Percentiles rank a stretch among this genome's conserved stretches.
phyloP scores from a whole-genome alignment of 2,329 filamentous ascomycete species.

The Diaporthe destruens region DNA sequence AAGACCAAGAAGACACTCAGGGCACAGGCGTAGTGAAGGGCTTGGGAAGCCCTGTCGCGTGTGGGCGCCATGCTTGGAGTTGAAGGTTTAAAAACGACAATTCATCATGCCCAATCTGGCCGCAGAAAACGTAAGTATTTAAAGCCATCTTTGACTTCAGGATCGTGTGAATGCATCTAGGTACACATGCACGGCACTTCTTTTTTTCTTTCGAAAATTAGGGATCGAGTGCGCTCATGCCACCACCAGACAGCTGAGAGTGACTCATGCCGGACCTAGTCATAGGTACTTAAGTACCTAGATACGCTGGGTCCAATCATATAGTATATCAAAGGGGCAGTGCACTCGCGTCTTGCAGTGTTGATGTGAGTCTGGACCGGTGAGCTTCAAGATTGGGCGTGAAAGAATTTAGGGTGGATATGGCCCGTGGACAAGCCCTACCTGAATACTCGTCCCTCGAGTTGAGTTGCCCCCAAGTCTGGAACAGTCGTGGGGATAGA shows the following conservation, averaged over 20 bases:
- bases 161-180: neutral
- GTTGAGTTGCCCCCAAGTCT: too few relatives aligned
- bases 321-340: neutral
- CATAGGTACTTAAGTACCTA: neutral
- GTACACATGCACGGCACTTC: neutral
- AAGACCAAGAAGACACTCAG: neutral
- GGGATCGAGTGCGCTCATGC: neutral
- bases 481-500: too few relatives aligned
- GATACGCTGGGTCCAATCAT: neutral
- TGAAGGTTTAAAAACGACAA: neutral
- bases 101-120: neutral
- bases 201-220: neutral
- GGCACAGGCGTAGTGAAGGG: conserved; percentile 18
- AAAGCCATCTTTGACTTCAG: neutral
- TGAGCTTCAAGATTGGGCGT: neutral
- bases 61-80: neutral
- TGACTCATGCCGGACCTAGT: conserved; percentile 8
- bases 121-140: neutral
- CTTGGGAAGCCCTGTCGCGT: neutral
- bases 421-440: neutral
- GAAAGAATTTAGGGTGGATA: neutral
- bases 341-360: neutral
- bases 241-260: neutral
- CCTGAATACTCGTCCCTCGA: too few relatives aligned
- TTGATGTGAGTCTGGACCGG: neutral